Conservation (phyloP, 805 yeast species). For the Yamadazyma sp. region DNA sequence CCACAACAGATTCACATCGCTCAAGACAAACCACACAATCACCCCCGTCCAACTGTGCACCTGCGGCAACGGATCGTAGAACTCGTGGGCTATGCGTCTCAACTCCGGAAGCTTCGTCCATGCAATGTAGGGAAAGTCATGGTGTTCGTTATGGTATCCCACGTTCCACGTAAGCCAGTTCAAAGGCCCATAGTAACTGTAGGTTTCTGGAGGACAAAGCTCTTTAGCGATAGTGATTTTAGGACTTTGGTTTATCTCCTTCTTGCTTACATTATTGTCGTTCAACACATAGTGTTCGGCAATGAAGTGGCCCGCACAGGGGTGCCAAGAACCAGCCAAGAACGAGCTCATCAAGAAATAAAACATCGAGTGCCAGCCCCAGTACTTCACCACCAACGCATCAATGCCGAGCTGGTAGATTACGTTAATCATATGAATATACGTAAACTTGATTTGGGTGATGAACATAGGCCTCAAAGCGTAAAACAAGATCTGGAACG, state of each 20-base stretch:
- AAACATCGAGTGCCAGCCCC: constrained; percentile 63
- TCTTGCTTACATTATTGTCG: constrained; percentile 48
- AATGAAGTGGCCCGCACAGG: constrained; percentile 92
- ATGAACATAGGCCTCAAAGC: constrained; percentile 89
- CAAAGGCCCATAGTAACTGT: constrained; percentile 80
- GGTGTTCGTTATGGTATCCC: constrained; percentile 93
- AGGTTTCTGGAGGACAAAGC: constrained; percentile 69
- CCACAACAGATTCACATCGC: constrained; percentile 69
- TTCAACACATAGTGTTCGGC: constrained; percentile 86
- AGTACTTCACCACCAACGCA: constrained; percentile 50
- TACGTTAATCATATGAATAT: constrained; percentile 70
- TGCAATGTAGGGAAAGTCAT: constrained; percentile 90
- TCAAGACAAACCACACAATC: constrained; percentile 66
- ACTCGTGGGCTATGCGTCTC: constrained; percentile 69
- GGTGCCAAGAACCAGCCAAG: constrained; percentile 89
- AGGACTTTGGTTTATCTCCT: constrained; percentile 4
- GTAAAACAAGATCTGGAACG: constrained; percentile 84
- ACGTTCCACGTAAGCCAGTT: constrained; percentile 86
- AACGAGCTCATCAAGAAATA: constrained; percentile 78
- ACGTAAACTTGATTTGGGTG: constrained; percentile 71
- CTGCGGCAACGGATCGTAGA: constrained; percentile 75
- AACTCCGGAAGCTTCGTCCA: constrained; percentile 78
- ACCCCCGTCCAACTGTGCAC: constrained; percentile 81
- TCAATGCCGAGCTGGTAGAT: constrained; percentile 62
- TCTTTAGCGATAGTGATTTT: constrained; percentile 28